These are phyloP conservation scores for Diaporthe ilicicola DNA, from an alignment of 2,329 filamentous ascomycete genomes.

Conservation along the genomic window DNA sequence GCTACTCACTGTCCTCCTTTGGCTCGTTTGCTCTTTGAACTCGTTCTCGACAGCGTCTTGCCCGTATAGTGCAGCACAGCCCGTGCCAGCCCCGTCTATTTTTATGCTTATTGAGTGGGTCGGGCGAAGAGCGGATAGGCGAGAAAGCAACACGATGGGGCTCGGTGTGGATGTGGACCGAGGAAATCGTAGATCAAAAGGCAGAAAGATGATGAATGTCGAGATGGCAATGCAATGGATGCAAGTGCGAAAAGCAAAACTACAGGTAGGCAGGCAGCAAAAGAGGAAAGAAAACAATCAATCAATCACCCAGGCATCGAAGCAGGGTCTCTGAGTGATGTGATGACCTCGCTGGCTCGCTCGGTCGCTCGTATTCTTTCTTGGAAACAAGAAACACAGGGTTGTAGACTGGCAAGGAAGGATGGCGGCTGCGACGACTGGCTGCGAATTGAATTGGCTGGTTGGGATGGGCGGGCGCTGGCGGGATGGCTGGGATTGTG, in stretches of 20 bases:
- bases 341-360: conserved; percentile 18
- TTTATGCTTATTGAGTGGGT: conserved; percentile 28
- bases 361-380: conserved; percentile 18
- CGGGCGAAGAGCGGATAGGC: not conserved
- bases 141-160: conserved; percentile 13
- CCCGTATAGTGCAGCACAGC: not conserved
- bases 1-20: not conserved
- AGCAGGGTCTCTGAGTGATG: not conserved
- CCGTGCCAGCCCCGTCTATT: conserved; percentile 22
- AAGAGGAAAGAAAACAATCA: not conserved
- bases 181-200: not conserved
- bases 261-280: not conserved
- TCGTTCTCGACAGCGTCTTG: not conserved
- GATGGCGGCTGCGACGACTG: too few species aligned
- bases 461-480: not conserved
- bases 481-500: conserved; percentile 13
- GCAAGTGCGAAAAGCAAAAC: not conserved
- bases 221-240: not conserved
- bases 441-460: conserved; percentile 6
- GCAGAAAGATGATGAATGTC: too few species aligned
- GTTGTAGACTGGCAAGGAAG: not conserved
- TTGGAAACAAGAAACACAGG: conserved; percentile 21
- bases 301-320: not conserved
- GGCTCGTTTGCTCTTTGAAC: not conserved
- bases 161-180: conserved; percentile 6